A percentile compares a stretch with the other conserved stretches of the same genome.
Conservation (phyloP, 2,329 filamentous ascomycete genomes). For the Pseudohalonectria lignicola region DNA sequence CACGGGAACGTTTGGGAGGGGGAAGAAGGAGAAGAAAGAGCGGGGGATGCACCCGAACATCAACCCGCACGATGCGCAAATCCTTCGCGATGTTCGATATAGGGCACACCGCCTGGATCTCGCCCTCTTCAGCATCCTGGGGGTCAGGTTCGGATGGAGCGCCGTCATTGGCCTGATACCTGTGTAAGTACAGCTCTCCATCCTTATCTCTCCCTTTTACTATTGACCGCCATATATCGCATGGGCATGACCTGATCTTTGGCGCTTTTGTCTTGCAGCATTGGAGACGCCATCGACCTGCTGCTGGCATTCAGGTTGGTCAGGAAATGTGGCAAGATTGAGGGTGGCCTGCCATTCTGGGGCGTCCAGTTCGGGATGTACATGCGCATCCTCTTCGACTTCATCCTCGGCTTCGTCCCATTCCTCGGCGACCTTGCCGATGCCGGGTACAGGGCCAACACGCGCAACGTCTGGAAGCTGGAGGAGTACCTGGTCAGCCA, state of each 20-base stretch:
- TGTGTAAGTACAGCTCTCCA: slow-evolving; percentile 53
- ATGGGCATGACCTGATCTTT: no score
- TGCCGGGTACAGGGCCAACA: slow-evolving; percentile 64
- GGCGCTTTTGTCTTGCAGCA: no score
- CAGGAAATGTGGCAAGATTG: slow-evolving; percentile 56
- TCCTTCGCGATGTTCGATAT: no score
- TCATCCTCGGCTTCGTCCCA: slow-evolving; percentile 62
- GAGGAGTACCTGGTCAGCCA: slow-evolving; percentile 24
- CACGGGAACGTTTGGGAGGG: slow-evolving; percentile 65
- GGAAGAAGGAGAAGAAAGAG: slow-evolving; percentile 80
- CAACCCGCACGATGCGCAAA: slow-evolving; percentile 66
- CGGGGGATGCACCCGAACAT: slow-evolving; percentile 78
- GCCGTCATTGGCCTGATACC: slow-evolving; percentile 78
- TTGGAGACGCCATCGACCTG: slow-evolving; percentile 66
- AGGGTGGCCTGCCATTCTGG: slow-evolving; percentile 63
- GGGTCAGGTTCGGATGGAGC: slow-evolving; percentile 81
- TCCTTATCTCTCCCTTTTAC: no score
- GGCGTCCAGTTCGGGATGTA: slow-evolving; percentile 60
- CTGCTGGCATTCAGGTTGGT: slow-evolving; percentile 68
- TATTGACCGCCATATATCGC: no score
- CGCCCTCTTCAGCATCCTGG: slow-evolving; percentile 69
- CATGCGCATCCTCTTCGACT: slow-evolving; percentile 66
- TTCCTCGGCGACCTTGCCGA: slow-evolving; percentile 68
- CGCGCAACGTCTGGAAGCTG: slow-evolving; percentile 60
- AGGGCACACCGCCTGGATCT: slow-evolving; percentile 80